Conservation (phyloP, 2,329 filamentous ascomycete species). For the Fusarium domesticum region DNA sequence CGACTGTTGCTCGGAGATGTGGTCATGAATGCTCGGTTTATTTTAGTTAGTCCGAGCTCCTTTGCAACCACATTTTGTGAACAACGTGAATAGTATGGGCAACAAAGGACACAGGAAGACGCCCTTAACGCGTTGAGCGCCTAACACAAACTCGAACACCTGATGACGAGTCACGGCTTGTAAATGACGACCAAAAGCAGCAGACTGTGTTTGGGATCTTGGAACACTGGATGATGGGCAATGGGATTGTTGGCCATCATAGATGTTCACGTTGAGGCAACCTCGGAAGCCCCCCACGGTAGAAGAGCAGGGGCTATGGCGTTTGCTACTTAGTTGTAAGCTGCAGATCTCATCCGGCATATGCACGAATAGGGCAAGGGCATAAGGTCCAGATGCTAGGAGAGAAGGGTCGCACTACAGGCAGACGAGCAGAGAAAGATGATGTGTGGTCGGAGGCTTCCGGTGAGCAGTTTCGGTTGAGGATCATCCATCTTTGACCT, state of each 20-base stretch:
- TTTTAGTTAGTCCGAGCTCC: not conserved
- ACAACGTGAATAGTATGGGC: too few species aligned
- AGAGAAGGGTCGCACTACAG: constrained; percentile 4
- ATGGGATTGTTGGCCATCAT: not conserved
- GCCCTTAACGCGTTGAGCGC: not conserved
- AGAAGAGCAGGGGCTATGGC: constrained; percentile 21
- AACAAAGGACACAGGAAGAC: not conserved
- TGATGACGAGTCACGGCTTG: too few species aligned
- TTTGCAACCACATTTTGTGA: not conserved
- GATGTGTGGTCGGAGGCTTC: constrained; percentile 2
- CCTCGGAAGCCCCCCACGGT: constrained; percentile 6
- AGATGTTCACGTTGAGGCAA: constrained; percentile 10
- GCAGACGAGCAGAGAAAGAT: not conserved
- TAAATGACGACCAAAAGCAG: not conserved
- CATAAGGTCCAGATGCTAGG: not conserved
- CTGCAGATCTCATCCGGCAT: constrained; percentile 25
- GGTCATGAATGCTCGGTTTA: not conserved
- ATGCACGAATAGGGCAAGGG: constrained; percentile 8
- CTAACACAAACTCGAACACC: too few species aligned
- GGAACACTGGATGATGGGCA: not conserved
- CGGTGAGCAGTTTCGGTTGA: too few species aligned
- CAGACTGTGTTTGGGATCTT: not conserved
- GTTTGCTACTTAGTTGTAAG: constrained; percentile 12
- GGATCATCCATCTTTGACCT: too few species aligned
- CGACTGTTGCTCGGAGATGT: not conserved